Evolutionary conservation across 371 early-diverging fungal genomes (phyloP).

Genomic region (Syncephalastrum sp.): DNA sequence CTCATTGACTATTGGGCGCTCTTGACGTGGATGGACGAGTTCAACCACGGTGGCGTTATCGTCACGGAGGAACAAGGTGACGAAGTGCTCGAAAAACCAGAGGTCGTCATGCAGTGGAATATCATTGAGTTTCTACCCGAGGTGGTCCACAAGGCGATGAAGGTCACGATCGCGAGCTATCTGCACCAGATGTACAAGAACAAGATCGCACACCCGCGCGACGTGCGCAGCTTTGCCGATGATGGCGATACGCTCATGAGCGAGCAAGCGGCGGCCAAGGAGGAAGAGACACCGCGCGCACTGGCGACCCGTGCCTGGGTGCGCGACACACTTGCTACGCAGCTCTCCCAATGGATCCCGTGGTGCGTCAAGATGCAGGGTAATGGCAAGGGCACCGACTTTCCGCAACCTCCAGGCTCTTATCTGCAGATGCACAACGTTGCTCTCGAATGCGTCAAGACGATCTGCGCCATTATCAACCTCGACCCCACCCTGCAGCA

Average conservation of each 20-base stretch:
- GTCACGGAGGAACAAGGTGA: conserved; percentile 1
- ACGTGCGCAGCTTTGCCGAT: conserved; percentile 14
- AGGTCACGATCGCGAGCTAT: conserved; percentile 51
- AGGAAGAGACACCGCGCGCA: conserved; percentile 13
- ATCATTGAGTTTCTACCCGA: conserved; percentile 84
- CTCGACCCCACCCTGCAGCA: conserved; percentile 68
- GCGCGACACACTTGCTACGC: conserved; percentile 45
- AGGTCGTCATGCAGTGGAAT: conserved; percentile 83
- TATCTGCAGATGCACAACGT: conserved; percentile 59
- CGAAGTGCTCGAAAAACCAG: conserved; percentile 1
- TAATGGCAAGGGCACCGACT: conserved; percentile 37
- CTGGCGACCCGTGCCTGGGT: conserved; percentile 44
- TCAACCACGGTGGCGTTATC: conserved; percentile 83
- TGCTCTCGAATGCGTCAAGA: conserved; percentile 80
- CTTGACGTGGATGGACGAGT: conserved; percentile 91
- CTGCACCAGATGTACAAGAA: conserved; percentile 50
- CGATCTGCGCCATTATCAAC: conserved; percentile 66
- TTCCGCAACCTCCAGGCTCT: conserved; percentile 73
- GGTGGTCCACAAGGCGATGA: conserved; percentile 69
- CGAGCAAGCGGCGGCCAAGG: conserved; percentile 4
- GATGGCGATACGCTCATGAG: conserved; percentile 2
- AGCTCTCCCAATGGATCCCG: conserved; percentile 48
- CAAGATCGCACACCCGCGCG: conserved; percentile 25
- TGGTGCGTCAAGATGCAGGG: conserved; percentile 27
- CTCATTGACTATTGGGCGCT: conserved; percentile 73